Conservation (phyloP, 345 rosid genomes). For the Camelina sativa region DNA sequence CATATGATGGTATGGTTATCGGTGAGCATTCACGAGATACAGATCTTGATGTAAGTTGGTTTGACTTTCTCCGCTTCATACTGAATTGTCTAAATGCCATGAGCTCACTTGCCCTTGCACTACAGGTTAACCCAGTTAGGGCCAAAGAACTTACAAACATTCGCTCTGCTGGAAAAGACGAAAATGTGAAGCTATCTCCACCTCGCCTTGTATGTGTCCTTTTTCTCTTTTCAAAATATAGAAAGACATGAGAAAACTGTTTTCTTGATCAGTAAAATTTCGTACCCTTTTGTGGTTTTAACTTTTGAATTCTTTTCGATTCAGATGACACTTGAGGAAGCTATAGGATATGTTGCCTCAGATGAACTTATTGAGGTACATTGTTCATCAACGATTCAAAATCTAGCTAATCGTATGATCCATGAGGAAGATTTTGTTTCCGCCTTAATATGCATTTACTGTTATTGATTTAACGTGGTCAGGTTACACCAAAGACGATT, state of each 20-base stretch:
- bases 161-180: conserved; percentile 86
- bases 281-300: conserved; percentile 1
- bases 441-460: neutral
- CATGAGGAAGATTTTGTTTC: neutral
- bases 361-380: conserved; percentile 97
- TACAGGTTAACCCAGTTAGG: conserved; percentile 86
- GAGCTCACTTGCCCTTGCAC: conserved; percentile 37
- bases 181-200: conserved; percentile 90
- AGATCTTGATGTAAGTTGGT: conserved; percentile 88
- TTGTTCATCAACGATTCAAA: neutral
- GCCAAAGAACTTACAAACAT: conserved; percentile 81
- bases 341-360: conserved; percentile 92
- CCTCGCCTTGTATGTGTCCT: conserved; percentile 73
- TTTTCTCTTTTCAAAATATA: conserved; percentile 9
- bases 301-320: conserved; percentile 18
- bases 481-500: conserved; percentile 95
- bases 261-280: neutral
- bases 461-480: conserved; percentile 28
- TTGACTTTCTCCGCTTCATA: conserved; percentile 1
- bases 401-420: conserved; percentile 1
- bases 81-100: conserved; percentile 16
- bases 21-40: conserved; percentile 98
- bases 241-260: neutral
- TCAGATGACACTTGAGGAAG: conserved; percentile 98
- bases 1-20: conserved; percentile 97